Evolutionary conservation across 495 filamentous ascomycete genomes (phyloP).

Genomic region (Neurospora sp.): DNA sequence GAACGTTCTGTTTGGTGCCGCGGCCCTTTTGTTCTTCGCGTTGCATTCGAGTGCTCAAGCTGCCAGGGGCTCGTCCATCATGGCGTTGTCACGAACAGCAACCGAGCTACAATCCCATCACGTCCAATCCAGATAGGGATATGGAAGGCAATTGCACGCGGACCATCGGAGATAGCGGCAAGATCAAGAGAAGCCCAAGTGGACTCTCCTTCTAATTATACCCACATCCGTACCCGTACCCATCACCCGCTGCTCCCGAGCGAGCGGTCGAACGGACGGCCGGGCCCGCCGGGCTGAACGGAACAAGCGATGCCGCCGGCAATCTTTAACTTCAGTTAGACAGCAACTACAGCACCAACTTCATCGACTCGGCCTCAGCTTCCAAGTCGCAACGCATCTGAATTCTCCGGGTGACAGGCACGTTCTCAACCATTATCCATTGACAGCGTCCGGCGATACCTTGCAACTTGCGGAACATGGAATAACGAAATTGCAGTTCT

Average conservation of each 20-base stretch:
- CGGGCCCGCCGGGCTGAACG: background rate
- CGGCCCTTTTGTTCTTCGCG: background rate
- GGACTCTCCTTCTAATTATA: background rate
- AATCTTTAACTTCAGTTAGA: background rate
- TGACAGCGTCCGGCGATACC: too few relatives aligned
- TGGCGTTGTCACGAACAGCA: background rate
- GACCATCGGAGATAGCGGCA: background rate
- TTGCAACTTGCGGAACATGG: too few relatives aligned
- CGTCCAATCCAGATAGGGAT: background rate
- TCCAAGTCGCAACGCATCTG: too few relatives aligned
- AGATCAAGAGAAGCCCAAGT: background rate
- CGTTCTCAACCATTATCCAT: too few relatives aligned
- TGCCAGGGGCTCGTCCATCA: background rate
- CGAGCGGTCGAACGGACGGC: background rate
- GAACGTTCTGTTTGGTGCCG: background rate
- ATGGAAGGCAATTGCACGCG: background rate
- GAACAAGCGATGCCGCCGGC: background rate
- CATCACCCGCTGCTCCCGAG: background rate
- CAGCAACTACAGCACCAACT: too few relatives aligned
- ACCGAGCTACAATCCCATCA: background rate
- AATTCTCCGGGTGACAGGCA: too few relatives aligned
- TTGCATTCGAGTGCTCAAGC: background rate
- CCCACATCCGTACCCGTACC: background rate
- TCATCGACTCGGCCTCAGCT: too few relatives aligned
- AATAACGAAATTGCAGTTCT: too few relatives aligned